Percentiles rank a stretch among this genome's conserved stretches.
Conservation (phyloP, 202 grass and related monocot species). For the Brachypodium distachyon region DNA sequence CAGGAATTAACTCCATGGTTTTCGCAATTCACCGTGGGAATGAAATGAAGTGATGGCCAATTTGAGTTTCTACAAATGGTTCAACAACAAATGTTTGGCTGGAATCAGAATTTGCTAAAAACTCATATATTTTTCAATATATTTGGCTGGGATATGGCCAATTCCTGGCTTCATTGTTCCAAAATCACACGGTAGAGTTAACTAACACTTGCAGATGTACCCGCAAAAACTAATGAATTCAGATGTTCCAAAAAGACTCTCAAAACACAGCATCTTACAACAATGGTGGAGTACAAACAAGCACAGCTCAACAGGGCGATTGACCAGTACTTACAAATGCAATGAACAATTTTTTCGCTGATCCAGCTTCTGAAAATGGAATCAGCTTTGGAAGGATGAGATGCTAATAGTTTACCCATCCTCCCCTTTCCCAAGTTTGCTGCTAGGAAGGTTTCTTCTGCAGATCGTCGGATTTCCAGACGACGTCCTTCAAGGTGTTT, state of each 20-base stretch:
- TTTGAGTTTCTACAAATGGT: background rate
- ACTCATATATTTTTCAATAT: too few species aligned
- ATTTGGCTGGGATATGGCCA: background rate
- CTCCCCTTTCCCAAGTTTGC: background rate
- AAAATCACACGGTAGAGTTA: background rate
- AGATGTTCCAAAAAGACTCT: slow-evolving; percentile 1
- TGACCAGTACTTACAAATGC: background rate
- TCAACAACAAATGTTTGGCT: background rate
- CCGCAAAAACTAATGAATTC: slow-evolving; percentile 7
- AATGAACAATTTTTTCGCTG: background rate
- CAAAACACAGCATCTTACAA: slow-evolving; percentile 29
- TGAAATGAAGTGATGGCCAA: background rate
- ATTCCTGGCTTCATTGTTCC: background rate
- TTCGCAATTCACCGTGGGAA: background rate
- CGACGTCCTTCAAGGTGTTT: slow-evolving; percentile 60
- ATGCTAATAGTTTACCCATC: slow-evolving; percentile 27
- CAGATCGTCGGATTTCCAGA: slow-evolving; percentile 59
- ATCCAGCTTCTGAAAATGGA: background rate
- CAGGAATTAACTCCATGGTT: background rate
- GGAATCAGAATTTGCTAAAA: too few species aligned
- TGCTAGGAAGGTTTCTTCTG: slow-evolving; percentile 16
- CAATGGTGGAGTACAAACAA: background rate
- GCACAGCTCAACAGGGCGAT: background rate
- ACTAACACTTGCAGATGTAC: background rate
- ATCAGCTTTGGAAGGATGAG: slow-evolving; percentile 13